Evolutionary conservation across 495 filamentous ascomycete species (phyloP).

Genomic region (Wilcoxina mikolae): DNA sequence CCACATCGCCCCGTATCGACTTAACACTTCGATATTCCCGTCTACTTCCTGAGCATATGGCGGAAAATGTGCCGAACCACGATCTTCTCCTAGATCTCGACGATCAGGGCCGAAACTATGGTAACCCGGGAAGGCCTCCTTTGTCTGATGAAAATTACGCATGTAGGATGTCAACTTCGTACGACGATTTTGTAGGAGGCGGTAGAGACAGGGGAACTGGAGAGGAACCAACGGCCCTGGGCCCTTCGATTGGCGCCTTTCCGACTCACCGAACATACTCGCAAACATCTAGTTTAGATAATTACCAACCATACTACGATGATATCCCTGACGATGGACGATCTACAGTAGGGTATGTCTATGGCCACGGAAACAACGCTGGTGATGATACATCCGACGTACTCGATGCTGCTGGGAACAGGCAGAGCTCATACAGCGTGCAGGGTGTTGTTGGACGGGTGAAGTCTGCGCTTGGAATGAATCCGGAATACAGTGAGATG

Average conservation of each 20-base stretch:
- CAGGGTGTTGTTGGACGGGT: constrained; percentile 78
- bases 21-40: too few species aligned
- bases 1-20: too few species aligned
- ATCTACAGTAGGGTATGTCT: constrained; percentile 40
- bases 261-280: constrained; percentile 47
- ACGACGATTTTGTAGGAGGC: constrained; percentile 81
- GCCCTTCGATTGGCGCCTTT: constrained; percentile 10
- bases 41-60: constrained; percentile 19
- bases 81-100: constrained; percentile 29
- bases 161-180: constrained; percentile 71
- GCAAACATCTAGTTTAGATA: constrained; percentile 66
- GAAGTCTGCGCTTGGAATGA: constrained; percentile 86
- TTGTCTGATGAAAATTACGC: constrained; percentile 22
- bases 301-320: constrained; percentile 84
- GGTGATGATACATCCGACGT: constrained; percentile 28
- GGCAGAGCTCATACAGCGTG: constrained; percentile 74
- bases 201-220: too few species aligned
- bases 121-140: constrained; percentile 24
- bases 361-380: constrained; percentile 43
- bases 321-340: constrained; percentile 60
- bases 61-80: constrained; percentile 24
- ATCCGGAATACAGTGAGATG: constrained; percentile 90
- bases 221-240: constrained; percentile 12
- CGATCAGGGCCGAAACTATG: constrained; percentile 27
- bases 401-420: constrained; percentile 47